Conservation (phyloP, 768 basidiomycete genomes). For the Suillus alpinus region DNA sequence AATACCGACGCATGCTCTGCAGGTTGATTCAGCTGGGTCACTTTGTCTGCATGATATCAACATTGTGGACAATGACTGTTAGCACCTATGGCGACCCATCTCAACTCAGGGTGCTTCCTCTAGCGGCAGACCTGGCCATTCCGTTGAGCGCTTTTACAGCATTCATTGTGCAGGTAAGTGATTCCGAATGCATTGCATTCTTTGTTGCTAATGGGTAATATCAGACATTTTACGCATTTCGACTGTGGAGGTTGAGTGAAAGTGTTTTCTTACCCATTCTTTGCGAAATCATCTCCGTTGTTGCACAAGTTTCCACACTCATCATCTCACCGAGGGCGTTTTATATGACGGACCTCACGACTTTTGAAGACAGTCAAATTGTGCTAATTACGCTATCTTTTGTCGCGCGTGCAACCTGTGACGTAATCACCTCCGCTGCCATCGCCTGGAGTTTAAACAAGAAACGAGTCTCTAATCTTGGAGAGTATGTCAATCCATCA, state of each 20-base stretch:
- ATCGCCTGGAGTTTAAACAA: background rate
- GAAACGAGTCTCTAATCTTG: background rate
- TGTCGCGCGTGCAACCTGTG: background rate
- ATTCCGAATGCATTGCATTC: background rate
- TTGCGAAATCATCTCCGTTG: background rate
- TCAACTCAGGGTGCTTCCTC: background rate
- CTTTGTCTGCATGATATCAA: background rate
- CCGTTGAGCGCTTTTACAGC: background rate
- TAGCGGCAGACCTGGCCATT: conserved; percentile 1
- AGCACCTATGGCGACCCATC: background rate
- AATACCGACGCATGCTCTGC: background rate
- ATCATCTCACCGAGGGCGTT: background rate
- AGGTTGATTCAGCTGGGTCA: conserved; percentile 4
- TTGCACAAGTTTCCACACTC: background rate
- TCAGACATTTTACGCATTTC: conserved; percentile 6
- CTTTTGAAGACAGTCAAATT: background rate
- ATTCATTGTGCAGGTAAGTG: conserved; percentile 2
- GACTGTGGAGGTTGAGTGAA: conserved; percentile 1
- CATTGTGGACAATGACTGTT: conserved; percentile 6
- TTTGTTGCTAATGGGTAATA: background rate
- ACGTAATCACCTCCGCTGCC: background rate
- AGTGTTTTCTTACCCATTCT: background rate
- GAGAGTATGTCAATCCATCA: background rate
- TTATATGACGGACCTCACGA: background rate
- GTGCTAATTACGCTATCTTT: background rate